These are phyloP conservation scores for Dovyalis caffra DNA, from an alignment of 345 rosid genomes.

Conservation along the genomic window DNA sequence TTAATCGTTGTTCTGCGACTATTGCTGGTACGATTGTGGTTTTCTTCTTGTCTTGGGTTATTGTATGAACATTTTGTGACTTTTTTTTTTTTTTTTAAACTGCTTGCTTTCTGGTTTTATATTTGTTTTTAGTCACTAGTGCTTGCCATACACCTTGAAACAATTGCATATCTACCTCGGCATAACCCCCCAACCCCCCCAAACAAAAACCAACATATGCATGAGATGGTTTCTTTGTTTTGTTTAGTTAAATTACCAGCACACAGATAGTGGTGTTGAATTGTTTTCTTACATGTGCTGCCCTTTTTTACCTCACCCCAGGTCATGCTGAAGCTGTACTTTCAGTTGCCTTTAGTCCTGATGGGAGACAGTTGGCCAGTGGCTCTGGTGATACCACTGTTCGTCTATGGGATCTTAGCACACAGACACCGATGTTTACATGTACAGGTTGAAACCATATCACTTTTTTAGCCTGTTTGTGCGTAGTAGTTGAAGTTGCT, in stretches of 20 bases:
- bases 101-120: background rate
- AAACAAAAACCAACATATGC: background rate
- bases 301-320: slow-evolving; percentile 17
- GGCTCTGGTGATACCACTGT: slow-evolving; percentile 97
- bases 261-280: background rate
- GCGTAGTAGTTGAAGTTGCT: background rate
- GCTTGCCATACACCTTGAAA: background rate
- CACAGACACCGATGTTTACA: slow-evolving; percentile 90
- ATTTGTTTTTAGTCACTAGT: background rate
- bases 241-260: background rate
- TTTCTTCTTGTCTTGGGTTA: background rate
- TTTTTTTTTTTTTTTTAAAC: no score
- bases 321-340: slow-evolving; percentile 92
- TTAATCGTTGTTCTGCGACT: slow-evolving; percentile 82
- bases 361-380: slow-evolving; percentile 88
- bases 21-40: slow-evolving; percentile 64
- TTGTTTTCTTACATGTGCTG: slow-evolving; percentile 8
- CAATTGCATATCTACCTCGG: background rate
- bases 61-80: background rate
- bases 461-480: background rate
- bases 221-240: slow-evolving; percentile 1
- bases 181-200: no score
- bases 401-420: slow-evolving; percentile 90
- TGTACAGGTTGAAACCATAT: slow-evolving; percentile 59
- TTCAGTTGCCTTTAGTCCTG: slow-evolving; percentile 92